Conservation (phyloP, 2,329 filamentous ascomycete species). For the Cytospora mali region DNA sequence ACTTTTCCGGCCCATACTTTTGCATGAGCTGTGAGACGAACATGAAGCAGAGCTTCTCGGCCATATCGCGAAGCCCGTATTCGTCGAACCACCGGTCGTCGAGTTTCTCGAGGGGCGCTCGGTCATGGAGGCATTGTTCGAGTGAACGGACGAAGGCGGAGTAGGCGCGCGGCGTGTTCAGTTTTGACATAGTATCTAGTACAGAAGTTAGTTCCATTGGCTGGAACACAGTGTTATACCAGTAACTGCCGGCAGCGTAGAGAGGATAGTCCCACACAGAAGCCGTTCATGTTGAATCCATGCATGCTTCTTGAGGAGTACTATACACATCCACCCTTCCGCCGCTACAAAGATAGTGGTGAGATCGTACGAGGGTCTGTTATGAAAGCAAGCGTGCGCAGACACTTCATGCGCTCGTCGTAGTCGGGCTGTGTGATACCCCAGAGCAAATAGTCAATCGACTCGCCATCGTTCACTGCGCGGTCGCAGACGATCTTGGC, state of each 20-base stretch:
- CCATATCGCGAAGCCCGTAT: slow-evolving; percentile 62
- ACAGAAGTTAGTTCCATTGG: neutral
- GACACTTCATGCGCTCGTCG: slow-evolving; percentile 58
- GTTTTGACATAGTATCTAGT: slow-evolving; percentile 46
- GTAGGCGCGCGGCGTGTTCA: slow-evolving; percentile 56
- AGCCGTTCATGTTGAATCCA: slow-evolving; percentile 28
- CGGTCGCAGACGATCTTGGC: slow-evolving; percentile 60
- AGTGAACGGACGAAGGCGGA: slow-evolving; percentile 62
- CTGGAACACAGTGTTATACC: neutral
- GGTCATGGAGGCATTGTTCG: slow-evolving; percentile 56
- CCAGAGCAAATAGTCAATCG: slow-evolving; percentile 55
- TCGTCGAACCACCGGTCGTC: slow-evolving; percentile 63
- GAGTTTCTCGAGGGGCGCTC: slow-evolving; percentile 52
- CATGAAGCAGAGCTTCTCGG: slow-evolving; percentile 62
- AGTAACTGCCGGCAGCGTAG: slow-evolving; percentile 5
- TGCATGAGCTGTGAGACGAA: slow-evolving; percentile 61
- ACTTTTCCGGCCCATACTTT: slow-evolving; percentile 57
- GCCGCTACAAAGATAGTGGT: slow-evolving; percentile 20
- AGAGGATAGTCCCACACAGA: neutral
- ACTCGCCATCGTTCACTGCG: slow-evolving; percentile 59
- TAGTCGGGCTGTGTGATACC: slow-evolving; percentile 63
- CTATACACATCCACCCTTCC: slow-evolving; percentile 32
- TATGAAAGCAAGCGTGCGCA: slow-evolving; percentile 59
- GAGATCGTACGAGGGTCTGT: slow-evolving; percentile 50
- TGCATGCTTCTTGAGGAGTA: slow-evolving; percentile 37